These are phyloP conservation scores for Hypoxylon sp. DNA, from an alignment of 2,329 filamentous ascomycete genomes.

Conservation along the genomic window DNA sequence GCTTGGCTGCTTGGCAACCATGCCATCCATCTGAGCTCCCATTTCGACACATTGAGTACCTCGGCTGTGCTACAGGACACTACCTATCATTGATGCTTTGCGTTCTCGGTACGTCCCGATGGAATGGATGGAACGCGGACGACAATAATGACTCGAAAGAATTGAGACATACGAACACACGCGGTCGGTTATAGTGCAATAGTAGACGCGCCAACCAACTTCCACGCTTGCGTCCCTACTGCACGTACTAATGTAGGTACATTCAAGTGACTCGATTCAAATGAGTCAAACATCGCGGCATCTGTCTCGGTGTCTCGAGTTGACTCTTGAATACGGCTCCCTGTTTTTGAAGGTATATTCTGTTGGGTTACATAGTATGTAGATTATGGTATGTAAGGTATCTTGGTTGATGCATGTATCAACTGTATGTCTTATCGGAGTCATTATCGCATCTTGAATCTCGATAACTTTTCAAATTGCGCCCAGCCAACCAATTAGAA, in stretches of 20 bases:
- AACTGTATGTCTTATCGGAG: slow-evolving; percentile 25
- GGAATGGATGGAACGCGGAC: slow-evolving; percentile 5
- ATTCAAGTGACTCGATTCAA: neutral
- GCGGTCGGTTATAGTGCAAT: neutral
- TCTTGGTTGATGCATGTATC: slow-evolving; percentile 20
- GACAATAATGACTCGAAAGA: slow-evolving; percentile 11
- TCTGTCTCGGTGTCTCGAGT: neutral
- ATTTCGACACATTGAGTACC: slow-evolving; percentile 2
- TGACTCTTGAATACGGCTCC: slow-evolving; percentile 19
- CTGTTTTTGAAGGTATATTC: neutral
- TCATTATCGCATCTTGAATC: slow-evolving; percentile 5
- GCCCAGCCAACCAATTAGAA: slow-evolving; percentile 14
- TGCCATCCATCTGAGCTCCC: neutral
- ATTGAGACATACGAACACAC: slow-evolving; percentile 1
- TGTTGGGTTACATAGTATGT: neutral
- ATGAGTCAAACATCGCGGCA: neutral
- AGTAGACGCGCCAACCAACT: neutral
- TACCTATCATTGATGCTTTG: neutral
- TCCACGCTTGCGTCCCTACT: neutral
- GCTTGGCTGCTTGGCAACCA: neutral
- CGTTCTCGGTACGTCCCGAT: neutral
- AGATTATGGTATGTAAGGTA: neutral
- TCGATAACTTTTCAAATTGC: slow-evolving; percentile 9
- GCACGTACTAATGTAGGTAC: slow-evolving; percentile 8
- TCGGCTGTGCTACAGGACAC: slow-evolving; percentile 30